Conservation (phyloP, 345 rosid species). For the Isatis tinctoria region DNA sequence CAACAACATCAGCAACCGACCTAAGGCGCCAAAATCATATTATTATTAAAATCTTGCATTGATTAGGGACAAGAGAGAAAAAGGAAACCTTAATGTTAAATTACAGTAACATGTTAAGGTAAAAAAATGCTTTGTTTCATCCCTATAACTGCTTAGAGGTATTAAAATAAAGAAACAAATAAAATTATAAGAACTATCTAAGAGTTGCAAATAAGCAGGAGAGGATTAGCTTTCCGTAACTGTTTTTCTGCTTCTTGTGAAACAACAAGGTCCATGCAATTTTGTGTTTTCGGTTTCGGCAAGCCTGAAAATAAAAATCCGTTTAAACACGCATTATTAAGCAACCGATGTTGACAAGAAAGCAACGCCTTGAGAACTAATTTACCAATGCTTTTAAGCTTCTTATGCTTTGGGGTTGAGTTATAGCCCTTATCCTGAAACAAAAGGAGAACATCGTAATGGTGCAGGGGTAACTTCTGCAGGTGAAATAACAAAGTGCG, state of each 20-base stretch:
- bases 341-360: slow-evolving; percentile 7
- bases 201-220: slow-evolving; percentile 2
- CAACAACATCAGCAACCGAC: slow-evolving; percentile 47
- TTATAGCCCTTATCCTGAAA: slow-evolving; percentile 48
- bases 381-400: slow-evolving; percentile 72
- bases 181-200: background rate
- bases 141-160: background rate
- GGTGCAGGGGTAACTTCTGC: background rate
- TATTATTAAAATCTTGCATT: background rate
- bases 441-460: slow-evolving; percentile 14
- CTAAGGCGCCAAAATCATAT: slow-evolving; percentile 36
- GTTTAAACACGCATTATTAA: slow-evolving; percentile 15
- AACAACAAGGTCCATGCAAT: slow-evolving; percentile 38
- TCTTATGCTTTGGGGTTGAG: slow-evolving; percentile 56
- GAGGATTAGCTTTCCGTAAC: slow-evolving; percentile 43
- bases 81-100: background rate
- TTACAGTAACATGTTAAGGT: background rate
- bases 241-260: slow-evolving; percentile 45
- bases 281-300: slow-evolving; percentile 44
- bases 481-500: background rate
- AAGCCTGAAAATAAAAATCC: slow-evolving; percentile 42
- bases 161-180: background rate
- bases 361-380: background rate
- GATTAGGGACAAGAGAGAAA: background rate
- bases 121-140: background rate